Evolutionary conservation across 768 basidiomycete species (phyloP).

Genomic region (Pleurotus cornucopiae): DNA sequence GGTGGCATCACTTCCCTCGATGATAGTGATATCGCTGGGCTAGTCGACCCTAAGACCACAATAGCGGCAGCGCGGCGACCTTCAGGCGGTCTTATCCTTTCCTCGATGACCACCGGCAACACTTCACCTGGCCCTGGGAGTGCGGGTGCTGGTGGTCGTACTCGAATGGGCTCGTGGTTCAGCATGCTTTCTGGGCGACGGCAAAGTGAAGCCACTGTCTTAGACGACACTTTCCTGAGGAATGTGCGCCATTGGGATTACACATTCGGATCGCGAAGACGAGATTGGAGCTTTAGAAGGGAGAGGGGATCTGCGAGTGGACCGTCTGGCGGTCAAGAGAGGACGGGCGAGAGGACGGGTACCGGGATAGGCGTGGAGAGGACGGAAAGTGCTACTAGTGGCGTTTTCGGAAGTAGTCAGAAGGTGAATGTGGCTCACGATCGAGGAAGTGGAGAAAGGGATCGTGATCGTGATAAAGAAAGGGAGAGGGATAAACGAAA

Average conservation of each 20-base stretch:
- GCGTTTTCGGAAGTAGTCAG: conserved; percentile 1
- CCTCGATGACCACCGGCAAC: not conserved
- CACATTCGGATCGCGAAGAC: conserved; percentile 36
- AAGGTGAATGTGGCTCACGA: not conserved
- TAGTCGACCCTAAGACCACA: conserved; percentile 12
- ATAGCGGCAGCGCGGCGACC: conserved; percentile 19
- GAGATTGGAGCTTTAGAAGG: conserved; percentile 57
- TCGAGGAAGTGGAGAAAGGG: conserved; percentile 19
- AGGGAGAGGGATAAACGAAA: conserved; percentile 14
- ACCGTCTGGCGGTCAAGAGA: not conserved
- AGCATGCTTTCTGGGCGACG: conserved; percentile 23
- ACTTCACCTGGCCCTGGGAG: conserved; percentile 14
- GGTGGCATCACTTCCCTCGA: conserved; percentile 13
- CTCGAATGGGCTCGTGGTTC: conserved; percentile 18
- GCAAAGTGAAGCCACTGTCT: conserved; percentile 37
- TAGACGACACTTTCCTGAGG: conserved; percentile 38
- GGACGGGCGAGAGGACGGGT: conserved; percentile 11
- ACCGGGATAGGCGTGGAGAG: conserved; percentile 3
- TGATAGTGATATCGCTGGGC: conserved; percentile 11
- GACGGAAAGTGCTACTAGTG: not conserved
- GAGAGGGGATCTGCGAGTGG: conserved; percentile 39
- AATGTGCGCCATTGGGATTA: conserved; percentile 39
- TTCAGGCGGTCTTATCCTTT: conserved; percentile 18
- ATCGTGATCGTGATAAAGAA: conserved; percentile 10
- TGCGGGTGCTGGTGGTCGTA: conserved; percentile 14